Evolutionary conservation across 805 yeast genomes (phyloP).

Genomic region (Barnettozyma wickerhamii): DNA sequence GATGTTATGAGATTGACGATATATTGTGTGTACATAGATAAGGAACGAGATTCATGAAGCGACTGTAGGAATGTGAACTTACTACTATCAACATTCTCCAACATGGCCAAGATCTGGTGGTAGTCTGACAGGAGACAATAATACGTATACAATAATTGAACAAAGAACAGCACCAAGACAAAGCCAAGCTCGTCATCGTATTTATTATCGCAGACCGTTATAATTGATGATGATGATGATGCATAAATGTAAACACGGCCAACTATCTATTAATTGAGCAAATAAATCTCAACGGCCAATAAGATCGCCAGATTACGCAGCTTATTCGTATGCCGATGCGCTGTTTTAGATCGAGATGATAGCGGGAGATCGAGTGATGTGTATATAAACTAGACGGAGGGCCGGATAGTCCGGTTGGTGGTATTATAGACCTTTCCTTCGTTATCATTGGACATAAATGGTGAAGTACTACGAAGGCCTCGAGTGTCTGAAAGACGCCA

Average conservation of each 20-base stretch:
- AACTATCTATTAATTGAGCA: neutral
- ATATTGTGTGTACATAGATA: slow-evolving; percentile 1
- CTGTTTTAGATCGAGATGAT: no score
- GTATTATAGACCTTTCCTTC: neutral
- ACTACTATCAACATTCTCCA: no score
- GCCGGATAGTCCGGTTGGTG: neutral
- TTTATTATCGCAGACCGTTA: no score
- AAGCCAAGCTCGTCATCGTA: no score
- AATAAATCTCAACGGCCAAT: neutral
- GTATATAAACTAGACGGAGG: neutral
- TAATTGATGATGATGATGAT: no score
- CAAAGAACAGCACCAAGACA: no score
- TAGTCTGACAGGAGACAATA: no score
- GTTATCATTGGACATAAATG: neutral
- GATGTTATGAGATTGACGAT: no score
- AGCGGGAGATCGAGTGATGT: neutral
- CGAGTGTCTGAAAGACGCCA: neutral
- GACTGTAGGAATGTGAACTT: no score
- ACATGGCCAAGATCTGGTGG: no score
- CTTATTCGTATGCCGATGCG: neutral
- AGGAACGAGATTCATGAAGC: neutral
- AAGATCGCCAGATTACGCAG: neutral
- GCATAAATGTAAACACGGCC: no score
- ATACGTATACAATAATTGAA: no score
- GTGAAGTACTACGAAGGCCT: neutral